Evolutionary conservation across 1,284 basidiomycete species (phyloP).

Genomic region (Prillingera fragicola): DNA sequence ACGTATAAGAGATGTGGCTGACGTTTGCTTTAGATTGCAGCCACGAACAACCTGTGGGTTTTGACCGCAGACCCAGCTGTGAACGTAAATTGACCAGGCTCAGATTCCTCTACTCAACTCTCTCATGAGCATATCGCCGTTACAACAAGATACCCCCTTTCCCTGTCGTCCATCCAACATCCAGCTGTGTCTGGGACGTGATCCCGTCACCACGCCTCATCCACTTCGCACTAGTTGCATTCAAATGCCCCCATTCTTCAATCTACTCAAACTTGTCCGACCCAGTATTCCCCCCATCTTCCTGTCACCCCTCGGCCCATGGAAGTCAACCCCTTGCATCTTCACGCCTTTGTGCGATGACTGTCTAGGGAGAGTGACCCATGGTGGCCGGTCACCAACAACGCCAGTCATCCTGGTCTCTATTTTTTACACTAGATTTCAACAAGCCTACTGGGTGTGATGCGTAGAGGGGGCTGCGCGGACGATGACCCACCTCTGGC

Average conservation of each 20-base stretch:
- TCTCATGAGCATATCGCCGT: conserved; percentile 31
- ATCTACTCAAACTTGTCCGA: not conserved
- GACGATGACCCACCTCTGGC: conserved; percentile 16
- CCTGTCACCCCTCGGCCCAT: not conserved
- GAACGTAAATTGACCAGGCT: conserved; percentile 7
- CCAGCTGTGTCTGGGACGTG: conserved; percentile 4
- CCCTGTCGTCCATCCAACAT: not conserved
- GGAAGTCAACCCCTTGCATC: not conserved
- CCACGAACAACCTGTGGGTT: conserved; percentile 83
- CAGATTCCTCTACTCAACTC: conserved; percentile 47
- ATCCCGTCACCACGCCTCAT: conserved; percentile 1
- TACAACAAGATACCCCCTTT: conserved; percentile 11
- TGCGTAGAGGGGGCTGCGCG: conserved; percentile 11
- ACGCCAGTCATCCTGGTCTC: conserved; percentile 17
- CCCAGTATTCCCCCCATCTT: not conserved
- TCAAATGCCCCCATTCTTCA: not conserved
- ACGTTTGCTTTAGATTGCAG: conserved; percentile 66
- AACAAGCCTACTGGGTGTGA: conserved; percentile 9
- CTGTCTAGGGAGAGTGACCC: not conserved
- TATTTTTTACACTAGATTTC: conserved; percentile 19
- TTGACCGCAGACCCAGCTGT: not conserved
- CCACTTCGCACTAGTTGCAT: not conserved
- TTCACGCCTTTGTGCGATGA: not conserved
- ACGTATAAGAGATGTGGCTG: conserved; percentile 6
- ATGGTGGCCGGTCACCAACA: conserved; percentile 9